Base-by-base conservation (phyloP, 2,329 filamentous ascomycete genomes). In the Beauveria pseudobassiana region DNA sequence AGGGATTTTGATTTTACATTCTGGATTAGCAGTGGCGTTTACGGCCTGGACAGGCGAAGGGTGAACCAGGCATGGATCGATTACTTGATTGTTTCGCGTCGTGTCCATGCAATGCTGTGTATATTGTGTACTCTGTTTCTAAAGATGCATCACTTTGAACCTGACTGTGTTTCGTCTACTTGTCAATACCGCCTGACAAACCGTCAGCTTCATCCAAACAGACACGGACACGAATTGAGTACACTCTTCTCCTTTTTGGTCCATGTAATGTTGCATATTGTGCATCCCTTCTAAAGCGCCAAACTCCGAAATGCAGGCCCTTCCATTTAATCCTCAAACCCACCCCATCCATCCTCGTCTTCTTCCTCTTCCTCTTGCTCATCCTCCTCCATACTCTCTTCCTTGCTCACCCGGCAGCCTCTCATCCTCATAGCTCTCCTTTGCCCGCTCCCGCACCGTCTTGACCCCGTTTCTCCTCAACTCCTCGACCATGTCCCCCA, bases 341-440 rank as follows among this genome's bases (percentile, higher is more conserved):
- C 89, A 66, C 82, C 86, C 85, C 87, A 91, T 66, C 84, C 83
- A 38, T 81, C 81, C 7, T 82, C 78, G 28, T 78, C 79, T n/a
- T 77, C 74, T 26, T 69, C 72, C 56, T 72, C 73, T 57, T 73
- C 72, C 56, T 72, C 73, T 57, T 73, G 71, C n/a, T 62, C 63
- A 50, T 66, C 74, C 4, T 74, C 68, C 16, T 68, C 73, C 22
- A 67, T 67, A 45, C 43, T 67, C 61, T 65, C 70, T 52, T 74
- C 69, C 65, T 73, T 77, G 66, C 72, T 73, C 71, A 86, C 90
- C 72, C 84, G 84, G 82, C 72, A 96, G 74, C 66, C 91, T 82
- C 67, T 88, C 87, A 72, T 98, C 93, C 2, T 79, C 81, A 63
- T 96, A 74, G 26, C 85, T 83, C 67, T 93, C 90, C 64, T 79